Evolutionary conservation across 1,139 yeast species (phyloP).

Genomic region (Nadsonia starkeyi-henricii): DNA sequence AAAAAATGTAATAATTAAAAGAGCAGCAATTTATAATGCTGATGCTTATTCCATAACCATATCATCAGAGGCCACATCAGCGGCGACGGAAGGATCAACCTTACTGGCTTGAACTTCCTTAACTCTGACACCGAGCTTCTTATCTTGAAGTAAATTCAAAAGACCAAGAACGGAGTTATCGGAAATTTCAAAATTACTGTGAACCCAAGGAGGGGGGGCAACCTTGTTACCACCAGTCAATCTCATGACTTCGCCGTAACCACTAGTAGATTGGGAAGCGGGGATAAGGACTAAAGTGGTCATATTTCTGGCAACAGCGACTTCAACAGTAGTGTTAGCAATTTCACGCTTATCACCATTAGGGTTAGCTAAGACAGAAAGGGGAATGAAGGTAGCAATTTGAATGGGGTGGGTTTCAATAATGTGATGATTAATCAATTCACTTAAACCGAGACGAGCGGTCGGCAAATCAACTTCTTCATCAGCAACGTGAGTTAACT

Average conservation of each 20-base stretch:
- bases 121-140: slow-evolving; percentile 17
- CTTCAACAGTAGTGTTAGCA: slow-evolving; percentile 35
- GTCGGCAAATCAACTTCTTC: slow-evolving; percentile 24
- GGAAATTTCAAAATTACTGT: slow-evolving; percentile 38
- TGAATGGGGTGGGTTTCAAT: slow-evolving; percentile 64
- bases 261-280: slow-evolving; percentile 28
- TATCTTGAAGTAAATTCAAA: slow-evolving; percentile 14
- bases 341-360: slow-evolving; percentile 15
- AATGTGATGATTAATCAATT: slow-evolving; percentile 68
- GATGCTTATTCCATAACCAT: background rate
- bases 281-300: slow-evolving; percentile 53
- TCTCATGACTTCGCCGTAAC: slow-evolving; percentile 50
- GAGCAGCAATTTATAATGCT: too few species aligned
- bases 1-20: too few species aligned
- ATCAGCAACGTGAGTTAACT: slow-evolving; percentile 31
- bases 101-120: slow-evolving; percentile 19
- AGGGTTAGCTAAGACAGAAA: slow-evolving; percentile 41
- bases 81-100: slow-evolving; percentile 5
- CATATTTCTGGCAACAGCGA: slow-evolving; percentile 63
- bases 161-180: slow-evolving; percentile 18
- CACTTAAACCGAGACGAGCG: slow-evolving; percentile 66
- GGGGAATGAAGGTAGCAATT: slow-evolving; percentile 56
- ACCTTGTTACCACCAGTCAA: slow-evolving; percentile 65
- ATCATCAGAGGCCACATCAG: background rate
- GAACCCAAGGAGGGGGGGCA: slow-evolving; percentile 72